phyloP scores from a whole-genome alignment of 139 green algal species.

The Coelastrella sp. region DNA sequence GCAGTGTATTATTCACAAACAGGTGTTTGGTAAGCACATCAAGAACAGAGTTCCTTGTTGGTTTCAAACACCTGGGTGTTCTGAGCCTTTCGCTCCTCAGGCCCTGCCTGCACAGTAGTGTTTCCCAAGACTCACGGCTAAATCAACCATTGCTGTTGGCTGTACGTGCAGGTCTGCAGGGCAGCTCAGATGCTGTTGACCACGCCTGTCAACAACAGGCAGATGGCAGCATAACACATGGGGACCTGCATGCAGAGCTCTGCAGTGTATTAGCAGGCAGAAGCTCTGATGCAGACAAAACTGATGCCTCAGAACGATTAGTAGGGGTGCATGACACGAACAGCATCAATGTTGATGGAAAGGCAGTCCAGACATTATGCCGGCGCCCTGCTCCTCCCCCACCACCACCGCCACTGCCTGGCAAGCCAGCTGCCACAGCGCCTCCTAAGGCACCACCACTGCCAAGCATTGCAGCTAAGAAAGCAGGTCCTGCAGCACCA shows the following conservation, averaged over 20 bases:
- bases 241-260: constrained; percentile 9
- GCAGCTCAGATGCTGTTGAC: background rate
- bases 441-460: background rate
- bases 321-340: too few species aligned
- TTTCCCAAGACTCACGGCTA: too few species aligned
- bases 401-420: constrained; percentile 2
- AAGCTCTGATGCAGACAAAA: background rate
- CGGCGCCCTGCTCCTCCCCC: constrained; percentile 1
- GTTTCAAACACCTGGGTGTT: too few species aligned
- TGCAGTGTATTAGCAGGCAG: background rate
- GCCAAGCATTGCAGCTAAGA: background rate
- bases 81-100: too few species aligned
- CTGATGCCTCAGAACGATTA: too few species aligned
- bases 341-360: too few species aligned
- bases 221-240: background rate
- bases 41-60: too few species aligned
- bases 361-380: background rate
- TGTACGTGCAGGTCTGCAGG: background rate
- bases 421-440: background rate
- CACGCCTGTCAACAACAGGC: background rate
- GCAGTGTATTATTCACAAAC: background rate
- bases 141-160: too few species aligned
- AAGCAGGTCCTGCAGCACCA: background rate
- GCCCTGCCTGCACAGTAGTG: too few species aligned
- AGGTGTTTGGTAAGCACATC: background rate